These are phyloP conservation scores for Candida nonsorbophila DNA, from an alignment of 805 yeast genomes.

Conservation along the genomic window DNA sequence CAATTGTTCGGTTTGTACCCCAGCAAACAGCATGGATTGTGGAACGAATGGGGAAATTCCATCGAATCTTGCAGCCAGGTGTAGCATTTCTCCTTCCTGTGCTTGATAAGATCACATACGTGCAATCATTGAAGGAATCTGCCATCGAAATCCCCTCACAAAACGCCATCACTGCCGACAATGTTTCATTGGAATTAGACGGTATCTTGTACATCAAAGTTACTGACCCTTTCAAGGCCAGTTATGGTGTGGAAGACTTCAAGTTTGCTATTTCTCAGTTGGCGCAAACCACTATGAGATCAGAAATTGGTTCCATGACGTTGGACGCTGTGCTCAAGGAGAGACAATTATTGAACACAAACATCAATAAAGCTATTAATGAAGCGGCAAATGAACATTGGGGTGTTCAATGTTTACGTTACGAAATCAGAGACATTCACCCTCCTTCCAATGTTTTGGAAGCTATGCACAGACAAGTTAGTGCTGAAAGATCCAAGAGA, in stretches of 20 bases:
- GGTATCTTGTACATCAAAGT: conserved; percentile 78
- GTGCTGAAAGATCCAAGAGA: conserved; percentile 80
- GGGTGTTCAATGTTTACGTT: conserved; percentile 81
- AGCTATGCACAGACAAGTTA: conserved; percentile 88
- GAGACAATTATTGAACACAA: conserved; percentile 64
- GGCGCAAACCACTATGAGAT: conserved; percentile 88
- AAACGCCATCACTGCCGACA: conserved; percentile 81
- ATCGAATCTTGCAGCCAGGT: conserved; percentile 65
- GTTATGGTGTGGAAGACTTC: conserved; percentile 85
- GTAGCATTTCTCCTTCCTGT: conserved; percentile 68
- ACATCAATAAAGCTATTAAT: conserved; percentile 73
- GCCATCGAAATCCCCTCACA: conserved; percentile 86
- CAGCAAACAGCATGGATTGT: conserved; percentile 91
- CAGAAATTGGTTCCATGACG: conserved; percentile 80
- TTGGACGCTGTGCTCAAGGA: conserved; percentile 75
- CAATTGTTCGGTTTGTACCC: conserved; percentile 74
- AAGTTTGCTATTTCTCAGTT: conserved; percentile 80
- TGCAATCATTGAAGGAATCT: conserved; percentile 74
- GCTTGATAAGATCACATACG: conserved; percentile 72
- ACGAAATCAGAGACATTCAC: conserved; percentile 83
- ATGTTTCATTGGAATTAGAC: conserved; percentile 78
- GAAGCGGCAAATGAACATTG: conserved; percentile 76
- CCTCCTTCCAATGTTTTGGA: conserved; percentile 82
- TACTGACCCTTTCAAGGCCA: conserved; percentile 77
- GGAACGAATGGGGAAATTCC: conserved; percentile 85